A percentile compares a stretch with the other conserved stretches of the same genome.
Conservation (phyloP, 164 flowering plant species). For the Vitis cinerea region DNA sequence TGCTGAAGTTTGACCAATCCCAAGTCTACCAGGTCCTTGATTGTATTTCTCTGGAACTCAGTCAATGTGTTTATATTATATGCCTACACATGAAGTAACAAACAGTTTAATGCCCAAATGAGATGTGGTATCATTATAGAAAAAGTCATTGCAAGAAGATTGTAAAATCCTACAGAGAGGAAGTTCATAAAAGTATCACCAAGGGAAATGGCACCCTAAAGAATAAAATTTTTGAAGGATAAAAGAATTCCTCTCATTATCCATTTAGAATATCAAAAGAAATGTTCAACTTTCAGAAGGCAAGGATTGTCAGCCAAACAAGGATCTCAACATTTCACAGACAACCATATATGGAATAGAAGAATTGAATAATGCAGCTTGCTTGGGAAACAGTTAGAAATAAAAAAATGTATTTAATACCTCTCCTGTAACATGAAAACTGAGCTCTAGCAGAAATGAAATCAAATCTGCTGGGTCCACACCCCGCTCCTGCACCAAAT, state of each 20-base stretch:
- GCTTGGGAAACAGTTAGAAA: not conserved
- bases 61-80: slow-evolving; percentile 73
- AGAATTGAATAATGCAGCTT: not conserved
- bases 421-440: slow-evolving; percentile 92
- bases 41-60: slow-evolving; percentile 52
- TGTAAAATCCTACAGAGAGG: not conserved
- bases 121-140: not conserved
- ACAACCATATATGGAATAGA: not conserved
- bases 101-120: slow-evolving; percentile 1
- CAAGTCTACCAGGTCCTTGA: slow-evolving; percentile 87
- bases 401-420: slow-evolving; percentile 27
- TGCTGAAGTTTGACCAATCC: slow-evolving; percentile 92
- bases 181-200: not conserved
- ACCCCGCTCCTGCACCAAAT: slow-evolving; percentile 66
- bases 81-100: slow-evolving; percentile 45
- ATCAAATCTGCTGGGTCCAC: slow-evolving; percentile 83
- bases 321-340: not conserved
- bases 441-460: slow-evolving; percentile 87
- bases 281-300: not conserved
- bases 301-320: not conserved
- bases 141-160: not conserved
- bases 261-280: not conserved
- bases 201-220: not conserved
- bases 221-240: not conserved
- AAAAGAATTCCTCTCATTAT: not conserved